Evolutionary conservation across 2,329 filamentous ascomycete genomes (phyloP), one percentile per base, ranked within the genome.

Genomic region (Pyricularia grisea): DNA sequence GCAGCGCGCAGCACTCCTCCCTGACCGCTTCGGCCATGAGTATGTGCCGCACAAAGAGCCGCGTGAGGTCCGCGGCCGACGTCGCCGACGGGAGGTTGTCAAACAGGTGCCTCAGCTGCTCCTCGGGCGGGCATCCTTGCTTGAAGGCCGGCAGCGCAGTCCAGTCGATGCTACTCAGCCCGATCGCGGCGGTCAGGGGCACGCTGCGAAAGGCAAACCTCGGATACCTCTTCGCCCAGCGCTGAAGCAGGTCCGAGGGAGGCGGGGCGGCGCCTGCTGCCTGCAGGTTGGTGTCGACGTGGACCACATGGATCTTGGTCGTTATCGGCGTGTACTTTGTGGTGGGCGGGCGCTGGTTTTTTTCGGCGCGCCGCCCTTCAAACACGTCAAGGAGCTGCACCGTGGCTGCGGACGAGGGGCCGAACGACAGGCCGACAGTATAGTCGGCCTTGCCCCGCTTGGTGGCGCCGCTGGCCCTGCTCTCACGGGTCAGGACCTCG

Each of bases 381-480:
- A 85, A 83, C 76, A 94, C 90, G 68, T 84, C 85, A 72, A 86
- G 82, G 27, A 97, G 84, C 74, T 94, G 87, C 33, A 97, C 82
- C 63, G 99, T 82, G 17, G 88, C 87, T 17, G 91, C 84, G 0
- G 94, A 98, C 1, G 92, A 95, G 1, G 91, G 82, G 0, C 95
- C 94, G 74, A 93, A 90, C 0, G 94, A 97, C 1, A 97, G 81
- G 6, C 93, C 92, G 25, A 97, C 81, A 23, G 97, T 81, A 66
- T 97, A 86, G 36, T 77, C 75, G 68, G 75, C 72, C 68, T 71
- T 72, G 58, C 74, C 80, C 42, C 65, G 65, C 55, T 70, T 67
- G 42, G 42, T 50, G 65, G 69, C 31, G 67, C 31, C 67, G 65
- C 76, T 74, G 71, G 74, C 72, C 69, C 80, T 79, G 67, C 79